phyloP scores from a whole-genome alignment of 768 basidiomycete genomes.

The Collybia sordida region DNA sequence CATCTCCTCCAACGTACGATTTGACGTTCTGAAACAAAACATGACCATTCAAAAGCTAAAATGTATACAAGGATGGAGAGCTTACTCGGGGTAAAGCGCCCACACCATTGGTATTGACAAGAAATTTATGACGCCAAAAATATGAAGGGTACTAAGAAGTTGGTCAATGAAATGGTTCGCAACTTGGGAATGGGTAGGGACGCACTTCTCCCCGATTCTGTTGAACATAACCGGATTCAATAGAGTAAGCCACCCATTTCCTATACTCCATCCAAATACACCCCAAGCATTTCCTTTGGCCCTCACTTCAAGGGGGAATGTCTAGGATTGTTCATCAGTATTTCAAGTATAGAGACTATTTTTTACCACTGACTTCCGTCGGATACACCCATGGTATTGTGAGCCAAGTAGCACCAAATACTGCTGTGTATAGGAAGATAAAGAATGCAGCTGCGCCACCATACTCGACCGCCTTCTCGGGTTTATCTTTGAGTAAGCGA shows the following conservation, averaged over 20 bases:
- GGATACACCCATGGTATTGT: conserved; percentile 40
- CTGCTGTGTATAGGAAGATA: conserved; percentile 41
- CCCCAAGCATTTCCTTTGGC: conserved; percentile 48
- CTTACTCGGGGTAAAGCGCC: conserved; percentile 45
- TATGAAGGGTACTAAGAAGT: conserved; percentile 36
- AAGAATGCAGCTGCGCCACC: conserved; percentile 43
- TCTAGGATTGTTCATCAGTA: conserved; percentile 20
- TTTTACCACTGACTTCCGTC: conserved; percentile 18
- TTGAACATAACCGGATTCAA: conserved; percentile 46
- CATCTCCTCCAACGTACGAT: conserved; percentile 45
- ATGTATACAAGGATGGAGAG: background rate
- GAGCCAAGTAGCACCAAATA: conserved; percentile 48
- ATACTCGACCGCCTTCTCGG: conserved; percentile 37
- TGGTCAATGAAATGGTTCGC: background rate
- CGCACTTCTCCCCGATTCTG: conserved; percentile 34
- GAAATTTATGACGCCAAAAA: conserved; percentile 44
- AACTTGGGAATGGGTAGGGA: background rate
- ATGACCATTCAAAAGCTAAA: background rate
- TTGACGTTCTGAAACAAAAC: conserved; percentile 24
- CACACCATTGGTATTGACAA: conserved; percentile 41
- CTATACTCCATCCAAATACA: conserved; percentile 43
- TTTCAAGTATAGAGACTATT: background rate
- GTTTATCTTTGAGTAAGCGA: conserved; percentile 37
- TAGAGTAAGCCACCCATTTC: conserved; percentile 42
- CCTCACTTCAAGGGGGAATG: conserved; percentile 41